A percentile compares a stretch with the other conserved stretches of the same genome.
These are phyloP conservation scores for Coemansia sp. DNA, from an alignment of 192 early-diverging fungal genomes.

Conservation along the genomic window DNA sequence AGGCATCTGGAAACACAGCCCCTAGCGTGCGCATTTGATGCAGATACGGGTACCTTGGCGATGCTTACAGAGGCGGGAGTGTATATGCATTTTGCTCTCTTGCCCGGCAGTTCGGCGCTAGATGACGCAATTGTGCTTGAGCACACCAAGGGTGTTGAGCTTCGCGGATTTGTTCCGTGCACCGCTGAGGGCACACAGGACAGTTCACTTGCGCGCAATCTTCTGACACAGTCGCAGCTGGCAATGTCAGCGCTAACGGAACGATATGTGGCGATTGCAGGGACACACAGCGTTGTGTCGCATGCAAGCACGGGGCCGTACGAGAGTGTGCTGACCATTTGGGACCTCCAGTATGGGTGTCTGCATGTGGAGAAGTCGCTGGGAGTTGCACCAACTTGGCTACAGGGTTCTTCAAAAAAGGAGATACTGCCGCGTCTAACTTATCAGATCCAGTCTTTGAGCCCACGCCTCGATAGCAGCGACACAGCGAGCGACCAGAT, in stretches of 20 bases:
- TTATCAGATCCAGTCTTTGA: conserved; percentile 46
- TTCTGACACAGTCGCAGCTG: conserved; percentile 42
- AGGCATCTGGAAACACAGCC: conserved; percentile 32
- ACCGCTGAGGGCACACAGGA: conserved; percentile 2
- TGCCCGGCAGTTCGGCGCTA: conserved; percentile 40
- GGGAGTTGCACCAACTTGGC: conserved; percentile 19
- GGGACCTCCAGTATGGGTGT: conserved; percentile 56
- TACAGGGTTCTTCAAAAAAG: conserved; percentile 20
- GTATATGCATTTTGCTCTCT: conserved; percentile 32
- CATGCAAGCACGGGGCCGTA: conserved; percentile 44
- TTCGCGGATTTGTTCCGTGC: conserved; percentile 52
- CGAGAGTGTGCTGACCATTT: conserved; percentile 49
- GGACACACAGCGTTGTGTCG: conserved; percentile 52
- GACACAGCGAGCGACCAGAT: conserved; percentile 46
- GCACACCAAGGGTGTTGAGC: conserved; percentile 30
- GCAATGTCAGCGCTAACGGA: conserved; percentile 42
- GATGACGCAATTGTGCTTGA: conserved; percentile 46
- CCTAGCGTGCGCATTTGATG: conserved; percentile 46
- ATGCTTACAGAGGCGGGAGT: conserved; percentile 41
- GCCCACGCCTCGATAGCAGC: conserved; percentile 28
- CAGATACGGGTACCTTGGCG: conserved; percentile 40
- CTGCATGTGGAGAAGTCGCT: conserved; percentile 47
- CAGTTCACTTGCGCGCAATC: conserved; percentile 14
- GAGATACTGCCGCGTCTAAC: conserved; percentile 32
- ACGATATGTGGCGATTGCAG: conserved; percentile 47